These are phyloP conservation scores for Cyberlindnera saturnus DNA, from an alignment of 805 yeast genomes.

Conservation along the genomic window DNA sequence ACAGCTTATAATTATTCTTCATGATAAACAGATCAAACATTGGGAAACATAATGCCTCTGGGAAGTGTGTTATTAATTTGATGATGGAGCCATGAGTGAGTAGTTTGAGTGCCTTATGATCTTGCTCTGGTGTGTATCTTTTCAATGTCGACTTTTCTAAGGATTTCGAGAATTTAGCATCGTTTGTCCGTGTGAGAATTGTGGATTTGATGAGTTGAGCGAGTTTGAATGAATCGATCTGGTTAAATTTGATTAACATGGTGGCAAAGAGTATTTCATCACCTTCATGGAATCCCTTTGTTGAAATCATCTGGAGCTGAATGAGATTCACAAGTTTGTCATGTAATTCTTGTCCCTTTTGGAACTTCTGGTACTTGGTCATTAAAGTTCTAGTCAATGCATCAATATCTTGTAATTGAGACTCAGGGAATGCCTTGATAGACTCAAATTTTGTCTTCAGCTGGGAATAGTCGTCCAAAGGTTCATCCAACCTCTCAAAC, in stretches of 20 bases:
- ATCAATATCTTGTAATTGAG: slow-evolving; percentile 24
- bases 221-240: slow-evolving; percentile 17
- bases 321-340: slow-evolving; percentile 24
- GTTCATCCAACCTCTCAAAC: slow-evolving; percentile 9
- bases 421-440: slow-evolving; percentile 25
- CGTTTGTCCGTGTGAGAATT: slow-evolving; percentile 10
- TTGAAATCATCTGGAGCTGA: slow-evolving; percentile 30
- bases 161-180: slow-evolving; percentile 16
- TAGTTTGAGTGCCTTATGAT: slow-evolving; percentile 6
- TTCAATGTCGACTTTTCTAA: slow-evolving; percentile 10
- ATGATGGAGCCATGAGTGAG: slow-evolving; percentile 7
- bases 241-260: slow-evolving; percentile 17
- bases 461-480: slow-evolving; percentile 33
- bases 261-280: slow-evolving; percentile 28
- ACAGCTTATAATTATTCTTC: slow-evolving; percentile 30
- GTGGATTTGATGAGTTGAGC: slow-evolving; percentile 12
- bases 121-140: slow-evolving; percentile 7
- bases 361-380: slow-evolving; percentile 11
- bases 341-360: slow-evolving; percentile 7
- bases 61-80: slow-evolving; percentile 3
- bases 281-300: slow-evolving; percentile 28
- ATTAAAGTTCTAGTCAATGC: slow-evolving; percentile 6
- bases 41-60: slow-evolving; percentile 10
- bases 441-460: slow-evolving; percentile 24
- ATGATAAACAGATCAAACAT: slow-evolving; percentile 17